Conservation (phyloP, 257 asterid genomes). For the Lycium ferocissimum region DNA sequence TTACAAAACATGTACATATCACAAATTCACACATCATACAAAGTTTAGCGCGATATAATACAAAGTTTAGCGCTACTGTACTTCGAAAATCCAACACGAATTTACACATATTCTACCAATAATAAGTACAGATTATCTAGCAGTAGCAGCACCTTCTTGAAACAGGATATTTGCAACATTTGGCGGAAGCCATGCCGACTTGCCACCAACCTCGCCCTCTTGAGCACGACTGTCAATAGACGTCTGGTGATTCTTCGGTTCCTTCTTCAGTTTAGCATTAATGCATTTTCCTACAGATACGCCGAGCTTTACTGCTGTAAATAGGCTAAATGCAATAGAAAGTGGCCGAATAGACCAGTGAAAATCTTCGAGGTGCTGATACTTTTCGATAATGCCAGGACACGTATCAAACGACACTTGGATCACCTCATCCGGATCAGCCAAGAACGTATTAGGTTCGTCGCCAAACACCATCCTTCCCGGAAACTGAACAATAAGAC, state of each 20-base stretch:
- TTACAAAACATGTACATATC: neutral
- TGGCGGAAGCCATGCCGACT: conserved; percentile 37
- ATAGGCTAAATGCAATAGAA: conserved; percentile 43
- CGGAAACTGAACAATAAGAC: conserved; percentile 62
- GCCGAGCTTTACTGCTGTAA: conserved; percentile 53
- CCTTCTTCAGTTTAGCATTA: conserved; percentile 31
- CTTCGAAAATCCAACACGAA: neutral
- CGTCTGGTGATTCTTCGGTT: neutral
- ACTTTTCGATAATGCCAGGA: conserved; percentile 59
- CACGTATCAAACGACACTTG: conserved; percentile 58
- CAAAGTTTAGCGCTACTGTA: neutral
- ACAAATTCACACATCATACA: neutral
- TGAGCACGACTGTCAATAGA: conserved; percentile 21
- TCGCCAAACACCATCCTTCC: conserved; percentile 51
- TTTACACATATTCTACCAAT: neutral
- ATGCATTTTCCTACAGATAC: conserved; percentile 48
- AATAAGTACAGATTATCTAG: conserved; percentile 26
- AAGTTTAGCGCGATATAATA: neutral
- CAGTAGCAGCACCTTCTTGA: conserved; percentile 38
- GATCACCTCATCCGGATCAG: conserved; percentile 69
- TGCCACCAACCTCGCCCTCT: conserved; percentile 36
- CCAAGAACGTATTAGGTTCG: conserved; percentile 45
- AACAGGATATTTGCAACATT: conserved; percentile 35
- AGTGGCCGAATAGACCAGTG: conserved; percentile 72
- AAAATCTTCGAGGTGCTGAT: conserved; percentile 62